Base-by-base conservation (phyloP, 106 monocot genomes). In the Dactylorhiza incarnata region DNA sequence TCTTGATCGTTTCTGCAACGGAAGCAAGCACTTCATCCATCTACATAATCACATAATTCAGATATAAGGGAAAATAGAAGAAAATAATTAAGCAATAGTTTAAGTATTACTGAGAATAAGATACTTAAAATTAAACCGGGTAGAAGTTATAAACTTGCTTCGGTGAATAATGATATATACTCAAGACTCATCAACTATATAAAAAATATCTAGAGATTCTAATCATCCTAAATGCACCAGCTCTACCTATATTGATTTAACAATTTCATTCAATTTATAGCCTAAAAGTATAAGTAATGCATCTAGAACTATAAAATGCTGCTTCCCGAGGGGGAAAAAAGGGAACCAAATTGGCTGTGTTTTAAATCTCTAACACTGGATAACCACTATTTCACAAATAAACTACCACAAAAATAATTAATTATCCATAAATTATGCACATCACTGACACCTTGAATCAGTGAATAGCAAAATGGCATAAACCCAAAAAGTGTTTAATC, bases 1-100 rank as follows among this genome's bases (percentile, higher is more conserved):
- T 90, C 78, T 90, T 90, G 17, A 90, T 87, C 7, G 90, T 87
- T 56, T 90, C 90, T 19, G 90, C 90, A 80, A 90, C 90, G 7
- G 90, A 90, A 19, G 90, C 84, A 46, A 90, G 53, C 20, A 90
- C 90, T 71, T 90, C 90, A 71, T 90, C 90, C 90, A 90, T 90
- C 90, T 90, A 69, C 75, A 83, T 13, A 9, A 20, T 12, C 3
- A 72, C 9, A 65, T 29, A 24, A 65, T 65, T 9, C 9, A 24
- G 5, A 5, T 0, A 5, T 26, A 65, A 6, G 65, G 17, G 12
- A 12, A 20, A 11, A 65, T 7, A 65, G 2, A 22, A 5, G 29
- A 65, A 29, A 52, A 45, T 45, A 6, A n/a, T 46, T 45, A 69
- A 69, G 45, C 6, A 12, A 26, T 8, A 0, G 26, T 29, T 2